Conservation (phyloP, 2,329 filamentous ascomycete species). For the Trichoderma atroviride region DNA sequence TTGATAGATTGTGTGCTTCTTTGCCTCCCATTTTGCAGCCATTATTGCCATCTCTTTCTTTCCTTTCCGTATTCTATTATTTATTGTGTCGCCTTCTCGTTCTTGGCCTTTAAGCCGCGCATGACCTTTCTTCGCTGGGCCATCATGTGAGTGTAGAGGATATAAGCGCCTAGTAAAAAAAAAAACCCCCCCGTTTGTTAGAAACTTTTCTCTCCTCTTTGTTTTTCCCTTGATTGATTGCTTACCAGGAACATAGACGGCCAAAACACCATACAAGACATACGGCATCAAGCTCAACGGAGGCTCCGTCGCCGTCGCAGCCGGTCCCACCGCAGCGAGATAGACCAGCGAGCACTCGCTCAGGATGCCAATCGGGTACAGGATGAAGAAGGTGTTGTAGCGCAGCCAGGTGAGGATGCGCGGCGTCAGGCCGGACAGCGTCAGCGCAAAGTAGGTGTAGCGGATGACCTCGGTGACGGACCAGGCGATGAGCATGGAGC, state of each 20-base stretch:
- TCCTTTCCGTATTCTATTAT: background rate
- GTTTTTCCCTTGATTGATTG: background rate
- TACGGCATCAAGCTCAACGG: conserved; percentile 55
- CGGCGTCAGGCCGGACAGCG: conserved; percentile 66
- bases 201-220: background rate
- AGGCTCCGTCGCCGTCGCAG: conserved; percentile 54
- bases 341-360: conserved; percentile 86
- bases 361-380: conserved; percentile 89
- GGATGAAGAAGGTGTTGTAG: conserved; percentile 89
- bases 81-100: conserved; percentile 48
- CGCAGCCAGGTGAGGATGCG: conserved; percentile 74
- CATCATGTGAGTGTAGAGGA: conserved; percentile 95
- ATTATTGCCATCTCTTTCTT: too few relatives aligned
- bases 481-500: conserved; percentile 84
- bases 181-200: background rate
- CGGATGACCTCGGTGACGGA: conserved; percentile 88
- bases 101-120: conserved; percentile 58
- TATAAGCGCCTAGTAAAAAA: conserved; percentile 63
- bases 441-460: conserved; percentile 87
- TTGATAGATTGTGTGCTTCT: background rate
- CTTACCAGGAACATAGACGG: conserved; percentile 77
- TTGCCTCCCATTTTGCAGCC: background rate
- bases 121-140: conserved; percentile 80
- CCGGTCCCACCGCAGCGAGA: conserved; percentile 55
- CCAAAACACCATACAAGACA: conserved; percentile 65